Percentiles rank a stretch among this genome's conserved stretches.
Evolutionary conservation across 2,329 filamentous ascomycete genomes (phyloP).

Genomic region (Paecilomyces dactylethromorphus): DNA sequence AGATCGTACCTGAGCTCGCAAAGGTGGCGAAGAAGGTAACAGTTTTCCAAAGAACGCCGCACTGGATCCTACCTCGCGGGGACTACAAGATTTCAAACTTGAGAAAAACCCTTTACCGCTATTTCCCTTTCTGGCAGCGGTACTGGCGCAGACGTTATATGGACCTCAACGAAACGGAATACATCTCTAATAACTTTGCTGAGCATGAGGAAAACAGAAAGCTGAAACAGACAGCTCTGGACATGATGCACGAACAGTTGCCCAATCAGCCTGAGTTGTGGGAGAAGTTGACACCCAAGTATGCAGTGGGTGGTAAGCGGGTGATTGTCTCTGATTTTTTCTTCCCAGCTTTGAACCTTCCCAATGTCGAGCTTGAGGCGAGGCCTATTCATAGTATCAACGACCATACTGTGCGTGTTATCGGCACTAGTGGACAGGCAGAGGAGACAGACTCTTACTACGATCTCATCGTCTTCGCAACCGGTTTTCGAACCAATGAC

Average conservation of each 20-base stretch:
- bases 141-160: conserved; percentile 47
- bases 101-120: conserved; percentile 40
- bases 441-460: no score
- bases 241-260: conserved; percentile 42
- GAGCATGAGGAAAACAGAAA: no score
- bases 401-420: conserved; percentile 40
- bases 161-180: conserved; percentile 50
- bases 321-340: conserved; percentile 52
- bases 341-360: conserved; percentile 42
- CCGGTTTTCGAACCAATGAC: conserved; percentile 52
- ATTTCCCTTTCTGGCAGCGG: conserved; percentile 46
- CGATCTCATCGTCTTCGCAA: conserved; percentile 53
- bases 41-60: conserved; percentile 53
- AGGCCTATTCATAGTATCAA: conserved; percentile 42
- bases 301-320: conserved; percentile 50
- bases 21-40: conserved; percentile 45
- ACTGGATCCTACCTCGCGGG: conserved; percentile 51
- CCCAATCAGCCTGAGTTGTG: conserved; percentile 45
- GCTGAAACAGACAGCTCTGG: conserved; percentile 26
- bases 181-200: no score
- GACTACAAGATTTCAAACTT: conserved; percentile 42
- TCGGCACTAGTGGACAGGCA: conserved; percentile 37
- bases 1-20: conserved; percentile 53
- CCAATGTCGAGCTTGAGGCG: conserved; percentile 49
- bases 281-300: conserved; percentile 48